These are phyloP conservation scores for Trichophaea hybrida DNA, from an alignment of 2,329 filamentous ascomycete genomes.

Conservation along the genomic window DNA sequence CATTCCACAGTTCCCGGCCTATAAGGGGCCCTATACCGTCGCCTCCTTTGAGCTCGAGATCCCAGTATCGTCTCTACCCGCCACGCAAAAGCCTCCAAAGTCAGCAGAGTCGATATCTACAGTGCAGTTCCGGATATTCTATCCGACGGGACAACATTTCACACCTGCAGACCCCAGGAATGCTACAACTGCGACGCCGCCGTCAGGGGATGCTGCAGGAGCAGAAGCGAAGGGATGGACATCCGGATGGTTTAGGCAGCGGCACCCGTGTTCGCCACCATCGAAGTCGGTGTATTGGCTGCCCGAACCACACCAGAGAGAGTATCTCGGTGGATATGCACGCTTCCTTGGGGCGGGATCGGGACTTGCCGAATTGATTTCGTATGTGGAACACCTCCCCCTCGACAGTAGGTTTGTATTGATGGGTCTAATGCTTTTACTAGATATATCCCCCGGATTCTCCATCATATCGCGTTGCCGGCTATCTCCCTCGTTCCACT, in stretches of 20 bases:
- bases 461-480: constrained; percentile 60
- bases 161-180: constrained; percentile 2
- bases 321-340: constrained; percentile 60
- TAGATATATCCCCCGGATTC: constrained; percentile 53
- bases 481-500: constrained; percentile 43
- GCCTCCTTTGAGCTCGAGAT: constrained; percentile 71
- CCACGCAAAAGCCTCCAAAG: constrained; percentile 36
- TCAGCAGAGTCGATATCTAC: constrained; percentile 50
- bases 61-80: constrained; percentile 38
- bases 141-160: constrained; percentile 39
- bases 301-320: constrained; percentile 53
- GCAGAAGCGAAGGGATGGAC: background rate
- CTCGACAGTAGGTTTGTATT: background rate
- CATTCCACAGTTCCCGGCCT: constrained; percentile 57
- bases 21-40: constrained; percentile 63
- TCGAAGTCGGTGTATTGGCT: constrained; percentile 59
- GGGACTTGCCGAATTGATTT: constrained; percentile 44
- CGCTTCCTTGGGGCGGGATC: constrained; percentile 56
- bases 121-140: constrained; percentile 68
- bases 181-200: background rate
- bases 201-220: background rate
- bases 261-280: constrained; percentile 5
- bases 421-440: background rate
- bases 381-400: constrained; percentile 34
- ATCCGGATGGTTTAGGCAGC: background rate